These are phyloP conservation scores for Thuidium tamariscinum DNA, from an alignment of 225 moss, liverwort and hornwort genomes.

Conservation along the genomic window DNA sequence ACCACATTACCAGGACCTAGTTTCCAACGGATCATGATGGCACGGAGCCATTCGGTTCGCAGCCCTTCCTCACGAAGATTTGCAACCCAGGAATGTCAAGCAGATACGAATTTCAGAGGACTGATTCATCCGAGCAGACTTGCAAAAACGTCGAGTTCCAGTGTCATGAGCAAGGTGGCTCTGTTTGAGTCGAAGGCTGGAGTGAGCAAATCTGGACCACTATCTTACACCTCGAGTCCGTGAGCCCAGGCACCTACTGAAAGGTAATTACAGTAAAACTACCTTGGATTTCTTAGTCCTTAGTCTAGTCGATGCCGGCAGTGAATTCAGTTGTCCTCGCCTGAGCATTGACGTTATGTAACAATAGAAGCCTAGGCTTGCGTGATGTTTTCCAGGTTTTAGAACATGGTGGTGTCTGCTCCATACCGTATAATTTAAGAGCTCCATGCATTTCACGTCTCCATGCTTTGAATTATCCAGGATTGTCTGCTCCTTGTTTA, in stretches of 20 bases:
- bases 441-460: background rate
- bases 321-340: background rate
- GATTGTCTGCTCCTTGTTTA: background rate
- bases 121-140: background rate
- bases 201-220: conserved; percentile 5
- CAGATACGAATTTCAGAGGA: background rate
- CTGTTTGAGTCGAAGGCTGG: conserved; percentile 13
- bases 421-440: background rate
- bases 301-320: background rate
- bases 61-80: conserved; percentile 14
- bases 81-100: background rate
- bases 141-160: conserved; percentile 5
- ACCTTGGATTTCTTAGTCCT: background rate
- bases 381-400: background rate
- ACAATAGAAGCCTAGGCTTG: background rate
- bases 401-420: background rate
- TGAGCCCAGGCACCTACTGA: background rate
- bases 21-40: conserved; percentile 3
- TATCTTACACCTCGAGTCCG: background rate
- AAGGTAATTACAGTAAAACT: background rate
- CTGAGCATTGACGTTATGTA: conserved; percentile 4
- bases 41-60: conserved; percentile 22
- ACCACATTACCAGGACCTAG: background rate
- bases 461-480: background rate
- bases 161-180: conserved; percentile 26